Evolutionary conservation across 257 asterid genomes (phyloP), one percentile per base, ranked within the genome.

Genomic region (Ajuga chamaepitys): DNA sequence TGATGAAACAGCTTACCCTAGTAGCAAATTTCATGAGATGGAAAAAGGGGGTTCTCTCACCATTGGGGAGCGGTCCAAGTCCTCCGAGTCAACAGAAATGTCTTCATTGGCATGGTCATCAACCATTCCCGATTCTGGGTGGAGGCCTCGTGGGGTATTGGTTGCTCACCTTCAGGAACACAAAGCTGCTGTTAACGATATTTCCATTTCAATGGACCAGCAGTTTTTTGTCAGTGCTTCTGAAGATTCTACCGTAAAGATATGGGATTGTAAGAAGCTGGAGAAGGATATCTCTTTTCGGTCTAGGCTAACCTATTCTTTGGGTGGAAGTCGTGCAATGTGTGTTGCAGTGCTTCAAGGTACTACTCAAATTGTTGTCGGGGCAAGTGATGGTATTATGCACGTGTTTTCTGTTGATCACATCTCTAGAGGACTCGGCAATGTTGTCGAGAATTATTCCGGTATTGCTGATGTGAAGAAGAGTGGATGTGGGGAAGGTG

Each of bases 141-240:
- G 99, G 99, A 90, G 90, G 81, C 99, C 98, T 63, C 95, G 96
- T 55, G 99, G 97, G 66, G 98, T 94, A 68, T 79, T 94, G 86
- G 96, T 94, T 74, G 99, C 98, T 35, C 99, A 94, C 73, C 88
- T 94, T 61, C 99, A 88, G 79, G 99, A 94, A 85, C 98, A 94
- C 80, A 82, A 77, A 16, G 83, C 95, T 76, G 95, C 95, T 76
- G 98, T 94, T 35, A 94, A 88, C 73, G 99, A 94, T 72, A 83
- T 94, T 60, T 86, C 96, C 45, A 78, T 88, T 72, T 94, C 99
- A 69, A 78, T 80, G 77, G 99, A 94, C 74, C 95, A 94, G 74
- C 84, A 91, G 30, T 88, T 94, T 77, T 94, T 94, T 60, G 99
- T 94, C n/a, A 90, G 93, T 78, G 99, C 98, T 51, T 90, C 98